These are phyloP conservation scores for Chenopodium suecicum DNA, from an alignment of 148 eudicot species.

Conservation along the genomic window DNA sequence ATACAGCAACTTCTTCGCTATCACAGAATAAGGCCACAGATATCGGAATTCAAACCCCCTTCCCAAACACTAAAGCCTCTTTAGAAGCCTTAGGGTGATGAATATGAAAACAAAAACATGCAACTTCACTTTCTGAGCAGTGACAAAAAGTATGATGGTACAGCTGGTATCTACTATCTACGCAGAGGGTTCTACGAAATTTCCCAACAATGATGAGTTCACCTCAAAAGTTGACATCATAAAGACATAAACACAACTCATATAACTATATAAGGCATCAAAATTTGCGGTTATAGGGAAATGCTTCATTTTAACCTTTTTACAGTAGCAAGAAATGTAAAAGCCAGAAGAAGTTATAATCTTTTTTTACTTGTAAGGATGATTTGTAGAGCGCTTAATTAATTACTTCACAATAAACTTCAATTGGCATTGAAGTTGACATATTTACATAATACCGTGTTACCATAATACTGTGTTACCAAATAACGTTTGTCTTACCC, in stretches of 20 bases:
- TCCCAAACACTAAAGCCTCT: not conserved
- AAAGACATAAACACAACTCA: too few relatives aligned
- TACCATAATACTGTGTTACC: not conserved
- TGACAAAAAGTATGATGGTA: not conserved
- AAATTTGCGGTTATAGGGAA: not conserved
- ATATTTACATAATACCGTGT: not conserved
- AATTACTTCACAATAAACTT: not conserved
- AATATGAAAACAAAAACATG: not conserved
- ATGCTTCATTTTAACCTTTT: not conserved
- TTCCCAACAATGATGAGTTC: not conserved
- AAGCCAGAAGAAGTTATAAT: not conserved
- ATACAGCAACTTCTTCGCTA: not conserved
- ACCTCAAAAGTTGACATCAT: not conserved
- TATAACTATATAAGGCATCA: not conserved
- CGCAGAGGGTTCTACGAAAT: not conserved
- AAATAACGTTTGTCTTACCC: constrained; percentile 51
- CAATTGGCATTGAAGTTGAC: not conserved
- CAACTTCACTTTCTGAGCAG: not conserved
- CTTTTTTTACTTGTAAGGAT: not conserved
- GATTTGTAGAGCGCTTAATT: not conserved
- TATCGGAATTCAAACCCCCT: not conserved
- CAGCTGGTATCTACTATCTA: not conserved
- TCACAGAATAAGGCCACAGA: not conserved
- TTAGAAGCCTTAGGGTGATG: not conserved
- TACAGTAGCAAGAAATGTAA: not conserved